These are phyloP conservation scores for Entomortierella beljakovae DNA, from an alignment of 192 early-diverging fungal species.

Conservation along the genomic window DNA sequence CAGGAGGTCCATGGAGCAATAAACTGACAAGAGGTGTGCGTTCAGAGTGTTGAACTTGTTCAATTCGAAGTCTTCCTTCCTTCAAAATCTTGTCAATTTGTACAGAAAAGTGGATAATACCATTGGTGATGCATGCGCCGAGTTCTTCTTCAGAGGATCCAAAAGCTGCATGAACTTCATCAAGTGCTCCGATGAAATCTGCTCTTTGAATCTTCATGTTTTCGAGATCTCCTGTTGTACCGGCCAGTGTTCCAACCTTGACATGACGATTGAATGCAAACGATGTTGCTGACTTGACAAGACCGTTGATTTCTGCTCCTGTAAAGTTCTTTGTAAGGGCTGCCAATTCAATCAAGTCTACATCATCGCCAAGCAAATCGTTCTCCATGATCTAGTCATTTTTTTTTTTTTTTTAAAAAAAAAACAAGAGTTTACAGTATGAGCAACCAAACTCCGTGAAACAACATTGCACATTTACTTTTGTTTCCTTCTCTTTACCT, in stretches of 20 bases:
- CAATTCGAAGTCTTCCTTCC: conserved; percentile 71
- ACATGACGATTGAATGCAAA: conserved; percentile 98
- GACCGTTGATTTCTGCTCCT: conserved; percentile 96
- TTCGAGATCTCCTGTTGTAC: conserved; percentile 85
- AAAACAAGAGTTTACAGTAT: too few relatives aligned
- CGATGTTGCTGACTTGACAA: conserved; percentile 93
- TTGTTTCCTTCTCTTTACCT: conserved; percentile 67
- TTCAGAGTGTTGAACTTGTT: conserved; percentile 80
- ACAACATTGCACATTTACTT: too few relatives aligned
- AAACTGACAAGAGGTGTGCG: conserved; percentile 93
- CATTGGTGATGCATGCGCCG: conserved; percentile 84
- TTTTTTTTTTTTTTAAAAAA: too few relatives aligned
- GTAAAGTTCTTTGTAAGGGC: conserved; percentile 94
- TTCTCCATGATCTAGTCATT: conserved; percentile 87
- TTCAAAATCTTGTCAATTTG: conserved; percentile 62
- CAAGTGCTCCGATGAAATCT: conserved; percentile 90
- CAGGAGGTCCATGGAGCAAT: conserved; percentile 86
- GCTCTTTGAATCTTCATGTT: conserved; percentile 87
- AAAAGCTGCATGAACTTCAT: conserved; percentile 95
- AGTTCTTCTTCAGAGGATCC: conserved; percentile 94
- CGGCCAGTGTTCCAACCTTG: conserved; percentile 89
- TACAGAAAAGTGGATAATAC: conserved; percentile 82
- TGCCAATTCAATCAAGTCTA: conserved; percentile 87
- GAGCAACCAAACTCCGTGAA: too few relatives aligned
- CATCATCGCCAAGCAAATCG: conserved; percentile 83